Evolutionary conservation across 2,329 filamentous ascomycete species (phyloP), one percentile per base, ranked within the genome.

Genomic region (Fusarium ramigenum): DNA sequence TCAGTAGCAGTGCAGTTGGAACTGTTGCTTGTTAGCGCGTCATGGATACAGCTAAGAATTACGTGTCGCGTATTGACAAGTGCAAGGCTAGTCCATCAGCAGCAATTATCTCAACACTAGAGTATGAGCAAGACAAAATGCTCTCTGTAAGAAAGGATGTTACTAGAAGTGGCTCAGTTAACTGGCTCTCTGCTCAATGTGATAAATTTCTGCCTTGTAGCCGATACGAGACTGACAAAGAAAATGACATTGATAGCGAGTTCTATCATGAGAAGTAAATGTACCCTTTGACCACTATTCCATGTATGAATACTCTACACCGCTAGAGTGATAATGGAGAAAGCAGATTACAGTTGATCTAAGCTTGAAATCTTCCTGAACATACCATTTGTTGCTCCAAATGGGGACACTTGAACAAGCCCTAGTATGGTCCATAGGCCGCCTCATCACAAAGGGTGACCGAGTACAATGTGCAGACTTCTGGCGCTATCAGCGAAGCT

Each of bases 401-500:
- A 9, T 9, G 21, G 21, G 3, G 14, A 18, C n/a, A 7, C 3
- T 14, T n/a, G 14, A 9, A 16, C 14, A 49, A 30, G 21, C 14
- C 9, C 7, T 4, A 12, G 1, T 32, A n/a, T n/a, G n/a, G 4
- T 25, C 30, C 30, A 32, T 32, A 11, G 9, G 30, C 3, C 30
- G 30, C 10, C 30, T 32, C 30, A 19, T 14, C 0, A 28, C 5
- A 7, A 1, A 7, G 7, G 2, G 0, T 18, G 10, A 21, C 10
- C 18, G 5, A 46, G 5, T 9, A 12, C 0, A 11, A 9, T 16
- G 1, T 16, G 4, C 0, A 28, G 28, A 10, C 5, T 9, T 2
- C 0, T 12, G 21, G 0, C 4, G 0, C 21, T 2, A 2, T 5
- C 4, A 23, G 2, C 14, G 4, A 25, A 2, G 15, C 2, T 15